phyloP scores from a whole-genome alignment of 1,284 basidiomycete genomes.

The Trametes sp. region DNA sequence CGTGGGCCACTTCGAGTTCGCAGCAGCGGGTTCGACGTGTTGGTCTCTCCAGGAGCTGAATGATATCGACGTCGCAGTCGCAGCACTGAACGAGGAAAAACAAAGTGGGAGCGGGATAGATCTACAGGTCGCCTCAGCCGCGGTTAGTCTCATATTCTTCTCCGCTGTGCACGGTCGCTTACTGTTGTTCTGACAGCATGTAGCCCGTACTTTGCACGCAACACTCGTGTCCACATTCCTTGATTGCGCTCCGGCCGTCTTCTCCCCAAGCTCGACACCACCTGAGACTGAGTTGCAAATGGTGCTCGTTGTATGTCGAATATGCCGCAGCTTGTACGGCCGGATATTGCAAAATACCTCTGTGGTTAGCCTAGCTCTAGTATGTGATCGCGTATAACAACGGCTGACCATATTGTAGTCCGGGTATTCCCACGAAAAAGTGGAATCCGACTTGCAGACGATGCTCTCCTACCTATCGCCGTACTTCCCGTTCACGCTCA shows the following conservation, averaged over 20 bases:
- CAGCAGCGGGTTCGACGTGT: conserved; percentile 28
- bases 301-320: conserved; percentile 65
- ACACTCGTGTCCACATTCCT: conserved; percentile 84
- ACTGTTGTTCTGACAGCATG: conserved; percentile 42
- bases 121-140: conserved; percentile 27
- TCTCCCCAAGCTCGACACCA: conserved; percentile 65
- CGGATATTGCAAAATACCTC: conserved; percentile 46
- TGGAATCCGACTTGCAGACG: conserved; percentile 55
- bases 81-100: conserved; percentile 6
- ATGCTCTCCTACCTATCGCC: conserved; percentile 77
- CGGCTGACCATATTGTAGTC: conserved; percentile 3
- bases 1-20: conserved; percentile 30
- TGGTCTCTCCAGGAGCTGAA: conserved; percentile 53
- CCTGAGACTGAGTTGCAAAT: conserved; percentile 70
- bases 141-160: conserved; percentile 22
- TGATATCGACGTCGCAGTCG: conserved; percentile 32
- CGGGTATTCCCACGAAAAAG: conserved; percentile 36
- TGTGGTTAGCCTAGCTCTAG: conserved; percentile 17
- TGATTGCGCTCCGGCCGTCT: conserved; percentile 84
- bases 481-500: conserved; percentile 82
- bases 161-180: not conserved
- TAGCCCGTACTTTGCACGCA: conserved; percentile 70
- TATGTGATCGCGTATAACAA: not conserved
- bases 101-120: conserved; percentile 20
- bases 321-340: conserved; percentile 75